A percentile compares a stretch with the other conserved stretches of the same genome.
Evolutionary conservation across 2,329 filamentous ascomycete genomes (phyloP).

Genomic region (Aspergillus tamarii): DNA sequence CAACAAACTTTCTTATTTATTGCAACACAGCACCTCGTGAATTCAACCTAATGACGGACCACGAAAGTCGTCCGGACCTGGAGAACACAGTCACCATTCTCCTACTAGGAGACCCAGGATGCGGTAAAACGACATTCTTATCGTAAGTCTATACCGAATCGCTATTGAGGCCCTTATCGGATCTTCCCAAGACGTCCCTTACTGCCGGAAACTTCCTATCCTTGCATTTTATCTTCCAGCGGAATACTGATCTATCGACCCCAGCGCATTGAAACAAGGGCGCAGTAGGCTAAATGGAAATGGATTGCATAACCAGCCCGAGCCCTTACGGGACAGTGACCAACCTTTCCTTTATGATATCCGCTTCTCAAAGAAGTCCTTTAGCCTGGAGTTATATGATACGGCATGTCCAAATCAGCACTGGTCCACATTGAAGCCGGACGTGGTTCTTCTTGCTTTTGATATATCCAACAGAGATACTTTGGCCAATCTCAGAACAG

Average conservation of each 20-base stretch:
- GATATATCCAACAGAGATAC: constrained; percentile 58
- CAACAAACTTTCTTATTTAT: background rate
- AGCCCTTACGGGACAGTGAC: constrained; percentile 55
- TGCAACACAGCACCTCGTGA: background rate
- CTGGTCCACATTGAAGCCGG: constrained; percentile 58
- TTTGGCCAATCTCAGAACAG: constrained; percentile 51
- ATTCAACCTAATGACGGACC: constrained; percentile 13
- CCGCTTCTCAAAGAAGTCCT: constrained; percentile 57
- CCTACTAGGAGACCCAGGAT: constrained; percentile 61
- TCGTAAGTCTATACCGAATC: constrained; percentile 51
- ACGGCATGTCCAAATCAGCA: constrained; percentile 58
- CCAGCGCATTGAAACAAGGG: constrained; percentile 25
- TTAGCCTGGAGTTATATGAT: constrained; percentile 60
- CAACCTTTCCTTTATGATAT: constrained; percentile 65
- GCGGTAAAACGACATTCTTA: constrained; percentile 66
- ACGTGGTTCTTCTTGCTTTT: constrained; percentile 62
- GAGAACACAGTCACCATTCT: constrained; percentile 48
- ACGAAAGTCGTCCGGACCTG: constrained; percentile 5
- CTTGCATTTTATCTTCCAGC: background rate
- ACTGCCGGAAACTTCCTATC: background rate
- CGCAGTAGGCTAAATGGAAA: constrained; percentile 21
- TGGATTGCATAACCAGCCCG: constrained; percentile 39
- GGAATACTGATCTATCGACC: background rate
- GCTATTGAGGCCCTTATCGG: background rate
- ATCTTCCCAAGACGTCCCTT: background rate